Conservation (phyloP, 306 rosid genomes). For the Quercus wislizeni region DNA sequence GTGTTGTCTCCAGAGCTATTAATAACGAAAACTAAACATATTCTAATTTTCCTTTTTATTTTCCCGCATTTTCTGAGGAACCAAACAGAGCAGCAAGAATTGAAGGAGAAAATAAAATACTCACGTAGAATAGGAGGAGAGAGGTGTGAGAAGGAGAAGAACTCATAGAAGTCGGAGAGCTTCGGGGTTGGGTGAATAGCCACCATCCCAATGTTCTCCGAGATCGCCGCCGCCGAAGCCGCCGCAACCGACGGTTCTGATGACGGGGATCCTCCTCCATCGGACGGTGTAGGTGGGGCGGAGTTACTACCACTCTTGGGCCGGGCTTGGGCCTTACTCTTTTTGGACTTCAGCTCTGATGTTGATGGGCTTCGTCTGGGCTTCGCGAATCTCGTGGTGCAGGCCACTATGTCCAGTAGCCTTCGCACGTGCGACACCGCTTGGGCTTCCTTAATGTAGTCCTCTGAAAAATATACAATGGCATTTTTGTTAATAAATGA, state of each 20-base stretch:
- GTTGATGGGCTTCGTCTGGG: conserved; percentile 44
- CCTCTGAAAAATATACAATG: conserved; percentile 37
- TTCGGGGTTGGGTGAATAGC: conserved; percentile 92
- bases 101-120: conserved; percentile 18
- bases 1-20: too few relatives aligned
- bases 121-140: conserved; percentile 73
- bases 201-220: conserved; percentile 76
- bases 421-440: conserved; percentile 74
- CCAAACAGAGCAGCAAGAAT: neutral
- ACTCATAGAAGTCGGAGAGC: conserved; percentile 88
- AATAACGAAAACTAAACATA: too few relatives aligned
- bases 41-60: neutral
- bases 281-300: conserved; percentile 45
- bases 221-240: conserved; percentile 27
- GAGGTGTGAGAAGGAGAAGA: conserved; percentile 73
- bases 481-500: neutral
- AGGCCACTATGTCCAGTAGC: conserved; percentile 71
- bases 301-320: conserved; percentile 9
- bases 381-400: conserved; percentile 71
- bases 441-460: conserved; percentile 52
- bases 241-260: conserved; percentile 34
- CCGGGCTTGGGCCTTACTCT: conserved; percentile 37
- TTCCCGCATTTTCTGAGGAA: neutral
- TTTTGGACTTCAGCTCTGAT: conserved; percentile 68
- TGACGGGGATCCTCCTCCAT: conserved; percentile 41